Conservation (phyloP, 2,329 filamentous ascomycete species). For the Aphanocladium album region DNA sequence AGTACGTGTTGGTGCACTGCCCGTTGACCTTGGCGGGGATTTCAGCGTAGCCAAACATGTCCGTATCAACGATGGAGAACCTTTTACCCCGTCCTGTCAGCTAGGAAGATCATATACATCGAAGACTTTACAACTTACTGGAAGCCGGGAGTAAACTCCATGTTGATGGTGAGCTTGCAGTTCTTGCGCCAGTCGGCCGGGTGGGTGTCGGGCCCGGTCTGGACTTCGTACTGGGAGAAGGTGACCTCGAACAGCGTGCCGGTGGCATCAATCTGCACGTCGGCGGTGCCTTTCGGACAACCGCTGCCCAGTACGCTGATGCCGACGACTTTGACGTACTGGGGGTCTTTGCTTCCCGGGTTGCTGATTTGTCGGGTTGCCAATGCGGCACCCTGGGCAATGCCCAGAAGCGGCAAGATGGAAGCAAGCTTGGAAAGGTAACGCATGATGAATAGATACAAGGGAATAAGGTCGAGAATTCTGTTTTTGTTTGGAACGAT, state of each 20-base stretch:
- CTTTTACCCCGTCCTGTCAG: constrained; percentile 5
- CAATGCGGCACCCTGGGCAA: not conserved
- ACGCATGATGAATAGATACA: not conserved
- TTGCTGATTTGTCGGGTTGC: not conserved
- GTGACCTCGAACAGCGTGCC: constrained; percentile 21
- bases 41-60: constrained; percentile 23
- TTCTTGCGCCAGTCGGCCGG: constrained; percentile 22
- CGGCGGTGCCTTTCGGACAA: constrained; percentile 19
- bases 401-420: not conserved
- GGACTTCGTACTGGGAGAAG: constrained; percentile 21
- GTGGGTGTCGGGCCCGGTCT: constrained; percentile 19
- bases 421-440: not conserved
- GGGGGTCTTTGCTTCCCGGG: not conserved
- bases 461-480: no score
- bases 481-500: no score
- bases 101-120: not conserved
- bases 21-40: constrained; percentile 19
- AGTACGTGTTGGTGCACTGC: constrained; percentile 22
- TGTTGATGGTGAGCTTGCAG: constrained; percentile 23
- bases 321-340: constrained; percentile 17
- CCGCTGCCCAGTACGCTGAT: constrained; percentile 21
- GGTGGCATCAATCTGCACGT: constrained; percentile 20
- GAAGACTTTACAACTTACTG: constrained; percentile 15
- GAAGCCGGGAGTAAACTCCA: constrained; percentile 21
- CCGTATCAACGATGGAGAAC: constrained; percentile 21